Percentiles rank a stretch among this genome's conserved stretches.
These are phyloP conservation scores for Madurella fahalii DNA, from an alignment of 2,329 filamentous ascomycete genomes.

Conservation along the genomic window DNA sequence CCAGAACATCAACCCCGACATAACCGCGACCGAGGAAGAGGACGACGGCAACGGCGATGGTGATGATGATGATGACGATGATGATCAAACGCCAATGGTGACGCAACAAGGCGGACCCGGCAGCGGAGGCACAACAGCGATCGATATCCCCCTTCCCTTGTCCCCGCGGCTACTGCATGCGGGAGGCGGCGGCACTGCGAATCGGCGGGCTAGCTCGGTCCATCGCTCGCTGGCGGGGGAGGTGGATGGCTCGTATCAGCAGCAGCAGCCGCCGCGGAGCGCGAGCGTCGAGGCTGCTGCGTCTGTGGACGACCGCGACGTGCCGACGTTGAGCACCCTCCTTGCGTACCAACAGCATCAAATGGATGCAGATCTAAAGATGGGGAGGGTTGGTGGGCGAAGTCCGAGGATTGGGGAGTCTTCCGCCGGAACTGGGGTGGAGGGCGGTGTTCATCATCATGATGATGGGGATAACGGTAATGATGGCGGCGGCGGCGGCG, in stretches of 20 bases:
- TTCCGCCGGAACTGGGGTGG: conserved; percentile 19
- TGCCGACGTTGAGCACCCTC: conserved; percentile 61
- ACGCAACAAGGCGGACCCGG: conserved; percentile 23
- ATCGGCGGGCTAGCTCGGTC: conserved; percentile 65
- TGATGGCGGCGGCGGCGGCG: too few species aligned
- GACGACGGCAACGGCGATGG: conserved; percentile 31
- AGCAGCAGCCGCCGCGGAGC: conserved; percentile 49
- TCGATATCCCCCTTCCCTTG: conserved; percentile 68
- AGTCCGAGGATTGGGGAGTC: not conserved
- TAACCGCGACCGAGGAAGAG: conserved; percentile 29
- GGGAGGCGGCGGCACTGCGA: conserved; percentile 44
- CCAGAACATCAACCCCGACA: conserved; percentile 26
- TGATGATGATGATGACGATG: conserved; percentile 35
- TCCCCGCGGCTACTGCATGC: conserved; percentile 56
- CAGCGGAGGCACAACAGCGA: conserved; percentile 57
- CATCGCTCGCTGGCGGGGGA: conserved; percentile 55
- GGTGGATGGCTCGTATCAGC: conserved; percentile 54
- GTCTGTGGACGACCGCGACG: conserved; percentile 52
- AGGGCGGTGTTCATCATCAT: conserved; percentile 41
- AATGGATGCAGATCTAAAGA: conserved; percentile 25
- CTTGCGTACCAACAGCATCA: conserved; percentile 46
- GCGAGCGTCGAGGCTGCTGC: conserved; percentile 60
- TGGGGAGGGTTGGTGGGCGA: not conserved
- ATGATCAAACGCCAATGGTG: conserved; percentile 32
- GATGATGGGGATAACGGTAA: conserved; percentile 28